Conservation (phyloP, 257 asterid genomes). For the Penstemon barbatus region DNA sequence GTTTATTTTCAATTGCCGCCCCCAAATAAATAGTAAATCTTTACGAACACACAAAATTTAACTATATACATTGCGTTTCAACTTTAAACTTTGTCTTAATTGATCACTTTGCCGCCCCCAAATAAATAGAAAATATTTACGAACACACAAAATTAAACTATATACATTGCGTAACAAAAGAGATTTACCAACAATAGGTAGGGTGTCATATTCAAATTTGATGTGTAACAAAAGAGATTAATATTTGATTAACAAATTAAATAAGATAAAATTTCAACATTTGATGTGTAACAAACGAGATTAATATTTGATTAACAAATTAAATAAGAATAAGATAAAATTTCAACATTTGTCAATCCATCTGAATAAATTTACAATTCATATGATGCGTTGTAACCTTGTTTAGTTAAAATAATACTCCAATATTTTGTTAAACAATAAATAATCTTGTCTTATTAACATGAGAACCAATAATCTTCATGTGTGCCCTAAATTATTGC, state of each 20-base stretch:
- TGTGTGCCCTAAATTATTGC: conserved; percentile 23
- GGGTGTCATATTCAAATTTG: conserved; percentile 26
- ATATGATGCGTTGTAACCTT: not conserved
- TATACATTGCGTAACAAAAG: too few species aligned
- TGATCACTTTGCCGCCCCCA: too few species aligned
- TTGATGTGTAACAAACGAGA: conserved; percentile 8
- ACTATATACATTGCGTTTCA: too few species aligned
- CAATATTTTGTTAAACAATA: not conserved
- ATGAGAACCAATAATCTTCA: conserved; percentile 16
- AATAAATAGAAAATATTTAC: too few species aligned
- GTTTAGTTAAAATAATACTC: not conserved
- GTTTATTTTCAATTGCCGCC: too few species aligned
- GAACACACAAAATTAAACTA: too few species aligned
- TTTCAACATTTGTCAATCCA: not conserved
- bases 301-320: not conserved
- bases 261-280: conserved; percentile 3
- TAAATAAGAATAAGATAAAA: conserved; percentile 8
- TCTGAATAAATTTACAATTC: not conserved
- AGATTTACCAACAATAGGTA: conserved; percentile 18
- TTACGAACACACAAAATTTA: too few species aligned
- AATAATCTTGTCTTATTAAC: not conserved
- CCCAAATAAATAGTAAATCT: too few species aligned
- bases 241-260: not conserved
- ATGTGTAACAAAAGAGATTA: conserved; percentile 3
- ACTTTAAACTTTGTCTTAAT: too few species aligned